Base-by-base conservation (phyloP, 208 protist species). In the Jaenimonas drosophilae region DNA sequence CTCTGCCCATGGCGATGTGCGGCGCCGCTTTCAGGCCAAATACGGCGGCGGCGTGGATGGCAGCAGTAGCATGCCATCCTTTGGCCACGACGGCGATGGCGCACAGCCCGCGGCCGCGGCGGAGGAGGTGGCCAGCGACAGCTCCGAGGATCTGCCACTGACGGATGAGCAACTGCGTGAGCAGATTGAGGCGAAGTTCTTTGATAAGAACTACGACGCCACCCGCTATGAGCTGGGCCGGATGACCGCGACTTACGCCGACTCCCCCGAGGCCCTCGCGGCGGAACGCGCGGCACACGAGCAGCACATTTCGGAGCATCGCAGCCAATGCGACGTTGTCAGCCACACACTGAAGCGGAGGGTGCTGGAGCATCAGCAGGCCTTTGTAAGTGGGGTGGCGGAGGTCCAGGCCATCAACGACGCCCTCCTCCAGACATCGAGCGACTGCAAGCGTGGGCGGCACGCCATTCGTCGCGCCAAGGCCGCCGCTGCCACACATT, bases 81-180 rank as follows among this genome's bases (percentile, higher is more conserved):
- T 59, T 19, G 37, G n/a, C 16, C 24, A 58, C 33, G 45, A 45
- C 37, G 19, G 56, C 42, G 29, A 59, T 16, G 49, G 60, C 19
- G 62, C 66, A 17, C 49, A 19, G 3, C 68, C 14, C 9, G 30
- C 9, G 9, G 9, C 9, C 38, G 11, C 11, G 6, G 16, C 7
- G 38, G 16, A 43, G 12, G 9, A 48, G 7, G 24, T 32, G 6
- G 28, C 16, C 33, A 77, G 57, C 33, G 70, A 82, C 21, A 72
- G 66, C 61, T 67, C 58, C 45, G 77, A 87, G 33, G 76, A 77
- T 41, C 79, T 81, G 67, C 41, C 76, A 29, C 40, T 89, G 31
- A 87, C 78, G 2, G 84, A 92, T 49, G 73, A 71, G 60, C 78
- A 92, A 64, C 59, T 92, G 30, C 76, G 88, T 23, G 70, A 84